Conservation (phyloP, 306 rosid species). For the Casuarina cunninghamiana region DNA sequence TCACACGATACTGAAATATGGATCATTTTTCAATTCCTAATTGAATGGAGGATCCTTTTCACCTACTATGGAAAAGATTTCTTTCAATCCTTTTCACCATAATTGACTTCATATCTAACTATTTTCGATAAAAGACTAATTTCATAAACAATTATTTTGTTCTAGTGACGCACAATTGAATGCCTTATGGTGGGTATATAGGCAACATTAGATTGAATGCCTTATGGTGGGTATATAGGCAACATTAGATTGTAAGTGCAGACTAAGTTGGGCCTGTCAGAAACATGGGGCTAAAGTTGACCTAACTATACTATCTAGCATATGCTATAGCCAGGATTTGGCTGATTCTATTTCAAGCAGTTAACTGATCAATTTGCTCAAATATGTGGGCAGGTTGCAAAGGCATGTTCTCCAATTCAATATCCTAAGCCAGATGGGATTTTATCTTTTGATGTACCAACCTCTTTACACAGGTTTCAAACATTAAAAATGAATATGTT, state of each 20-base stretch:
- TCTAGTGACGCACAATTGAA: neutral
- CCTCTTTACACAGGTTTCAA: constrained; percentile 89
- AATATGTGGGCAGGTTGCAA: constrained; percentile 54
- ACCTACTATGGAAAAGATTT: neutral
- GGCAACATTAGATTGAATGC: neutral
- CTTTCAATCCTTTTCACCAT: neutral
- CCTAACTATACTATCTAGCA: neutral
- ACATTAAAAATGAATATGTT: neutral
- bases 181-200: neutral
- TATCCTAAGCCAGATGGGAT: constrained; percentile 89
- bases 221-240: neutral
- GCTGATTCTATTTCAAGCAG: neutral
- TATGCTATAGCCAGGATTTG: neutral
- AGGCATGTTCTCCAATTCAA: constrained; percentile 62
- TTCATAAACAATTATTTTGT: neutral
- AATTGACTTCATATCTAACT: neutral
- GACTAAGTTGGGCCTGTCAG: neutral
- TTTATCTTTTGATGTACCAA: constrained; percentile 79
- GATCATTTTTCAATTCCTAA: neutral
- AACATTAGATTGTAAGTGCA: neutral
- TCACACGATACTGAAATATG: neutral
- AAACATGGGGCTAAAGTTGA: neutral
- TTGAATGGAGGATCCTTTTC: neutral
- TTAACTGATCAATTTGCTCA: constrained; percentile 9
- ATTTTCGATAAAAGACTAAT: neutral